Conservation (phyloP, 179 eudicot species). For the Heliamphora pulchella region DNA sequence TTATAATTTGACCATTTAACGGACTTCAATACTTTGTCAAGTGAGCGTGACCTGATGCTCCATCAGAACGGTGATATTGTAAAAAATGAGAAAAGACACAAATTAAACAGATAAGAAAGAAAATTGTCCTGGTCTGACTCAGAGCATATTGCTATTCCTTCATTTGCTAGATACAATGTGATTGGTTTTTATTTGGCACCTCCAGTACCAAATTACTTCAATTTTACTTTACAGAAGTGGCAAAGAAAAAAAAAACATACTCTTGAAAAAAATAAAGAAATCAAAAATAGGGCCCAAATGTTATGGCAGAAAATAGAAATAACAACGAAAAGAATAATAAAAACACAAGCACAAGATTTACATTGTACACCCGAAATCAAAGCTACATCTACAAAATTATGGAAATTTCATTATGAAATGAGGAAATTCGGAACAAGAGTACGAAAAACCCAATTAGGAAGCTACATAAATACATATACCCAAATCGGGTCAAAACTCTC, state of each 20-base stretch:
- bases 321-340: too few relatives aligned
- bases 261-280: too few relatives aligned
- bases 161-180: not conserved
- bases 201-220: not conserved
- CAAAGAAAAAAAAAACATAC: not conserved
- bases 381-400: too few relatives aligned
- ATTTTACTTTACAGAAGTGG: not conserved
- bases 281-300: too few relatives aligned
- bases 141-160: not conserved
- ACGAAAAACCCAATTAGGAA: too few relatives aligned
- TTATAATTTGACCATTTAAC: constrained; percentile 29
- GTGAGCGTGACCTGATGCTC: constrained; percentile 37
- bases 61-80: constrained; percentile 17
- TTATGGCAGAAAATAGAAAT: too few relatives aligned
- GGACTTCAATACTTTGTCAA: constrained; percentile 22
- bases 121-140: not conserved
- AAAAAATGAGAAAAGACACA: constrained; percentile 8
- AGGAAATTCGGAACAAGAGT: too few relatives aligned
- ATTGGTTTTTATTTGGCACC: not conserved
- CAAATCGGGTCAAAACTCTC: too few relatives aligned
- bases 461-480: too few relatives aligned
- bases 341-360: too few relatives aligned
- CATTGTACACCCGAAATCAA: too few relatives aligned
- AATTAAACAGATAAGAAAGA: constrained; percentile 6
- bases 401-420: too few relatives aligned